These are phyloP conservation scores for Paramecium biaurelia DNA, from an alignment of 73 alveolate genomes.

Conservation along the genomic window DNA sequence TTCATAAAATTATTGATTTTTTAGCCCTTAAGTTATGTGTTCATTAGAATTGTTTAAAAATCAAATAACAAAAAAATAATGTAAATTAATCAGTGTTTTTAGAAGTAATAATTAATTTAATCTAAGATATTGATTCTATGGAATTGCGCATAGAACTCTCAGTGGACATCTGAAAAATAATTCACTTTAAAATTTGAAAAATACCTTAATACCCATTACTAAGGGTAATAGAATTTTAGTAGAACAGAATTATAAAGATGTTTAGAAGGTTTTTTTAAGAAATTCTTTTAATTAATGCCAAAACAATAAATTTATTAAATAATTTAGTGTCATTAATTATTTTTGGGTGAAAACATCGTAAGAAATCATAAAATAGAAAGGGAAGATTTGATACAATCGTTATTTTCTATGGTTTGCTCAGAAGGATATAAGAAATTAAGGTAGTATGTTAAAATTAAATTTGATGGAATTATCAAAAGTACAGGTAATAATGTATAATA, in stretches of 20 bases:
- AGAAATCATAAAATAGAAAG: not conserved
- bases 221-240: not conserved
- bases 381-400: not conserved
- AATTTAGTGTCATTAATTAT: not conserved
- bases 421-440: not conserved
- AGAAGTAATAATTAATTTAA: not conserved
- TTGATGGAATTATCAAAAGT: not conserved
- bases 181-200: not conserved
- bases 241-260: not conserved
- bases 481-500: not conserved
- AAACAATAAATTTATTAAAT: not conserved
- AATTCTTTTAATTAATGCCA: not conserved
- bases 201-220: not conserved
- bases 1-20: not conserved
- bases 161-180: not conserved
- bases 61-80: not conserved
- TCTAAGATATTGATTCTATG: not conserved
- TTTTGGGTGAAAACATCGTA: not conserved
- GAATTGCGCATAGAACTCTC: not conserved
- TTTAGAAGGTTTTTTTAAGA: not conserved
- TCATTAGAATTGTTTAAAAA: slow-evolving; percentile 12
- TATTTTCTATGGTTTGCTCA: not conserved
- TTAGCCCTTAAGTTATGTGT: not conserved
- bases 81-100: not conserved
- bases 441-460: not conserved